Conservation (phyloP, 371 early-diverging fungal species). For the Apophysomyces ossiformis region DNA sequence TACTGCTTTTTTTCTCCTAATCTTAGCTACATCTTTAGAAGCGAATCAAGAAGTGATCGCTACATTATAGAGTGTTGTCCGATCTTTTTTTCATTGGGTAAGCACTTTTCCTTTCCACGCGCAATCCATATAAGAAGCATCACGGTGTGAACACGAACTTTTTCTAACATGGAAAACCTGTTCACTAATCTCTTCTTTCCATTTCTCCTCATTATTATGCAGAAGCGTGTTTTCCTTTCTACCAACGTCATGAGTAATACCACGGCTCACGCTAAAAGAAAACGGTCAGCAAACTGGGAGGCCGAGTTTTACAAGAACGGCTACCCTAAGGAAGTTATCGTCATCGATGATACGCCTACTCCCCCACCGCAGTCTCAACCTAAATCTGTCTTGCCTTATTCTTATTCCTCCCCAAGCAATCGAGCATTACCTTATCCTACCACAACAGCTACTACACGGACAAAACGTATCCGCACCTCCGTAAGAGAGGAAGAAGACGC, state of each 20-base stretch:
- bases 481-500: conserved; percentile 12
- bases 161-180: neutral
- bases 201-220: neutral
- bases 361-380: conserved; percentile 24
- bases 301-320: conserved; percentile 65
- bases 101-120: neutral
- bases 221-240: conserved; percentile 15
- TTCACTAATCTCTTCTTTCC: neutral
- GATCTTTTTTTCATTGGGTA: conserved; percentile 5
- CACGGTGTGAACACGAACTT: conserved; percentile 7
- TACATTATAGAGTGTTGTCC: neutral
- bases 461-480: conserved; percentile 1
- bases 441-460: neutral
- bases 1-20: conserved; percentile 9
- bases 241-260: neutral
- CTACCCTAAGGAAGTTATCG: conserved; percentile 64
- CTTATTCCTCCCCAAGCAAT: conserved; percentile 17
- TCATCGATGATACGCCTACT: conserved; percentile 65
- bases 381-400: conserved; percentile 9
- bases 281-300: conserved; percentile 55
- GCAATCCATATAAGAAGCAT: conserved; percentile 6
- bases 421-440: conserved; percentile 12
- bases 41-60: conserved; percentile 4
- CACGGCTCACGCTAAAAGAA: conserved; percentile 7
- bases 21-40: neutral